Evolutionary conservation across 1,284 basidiomycete species (phyloP).

Genomic region (Tilletiopsis washingtonensis): DNA sequence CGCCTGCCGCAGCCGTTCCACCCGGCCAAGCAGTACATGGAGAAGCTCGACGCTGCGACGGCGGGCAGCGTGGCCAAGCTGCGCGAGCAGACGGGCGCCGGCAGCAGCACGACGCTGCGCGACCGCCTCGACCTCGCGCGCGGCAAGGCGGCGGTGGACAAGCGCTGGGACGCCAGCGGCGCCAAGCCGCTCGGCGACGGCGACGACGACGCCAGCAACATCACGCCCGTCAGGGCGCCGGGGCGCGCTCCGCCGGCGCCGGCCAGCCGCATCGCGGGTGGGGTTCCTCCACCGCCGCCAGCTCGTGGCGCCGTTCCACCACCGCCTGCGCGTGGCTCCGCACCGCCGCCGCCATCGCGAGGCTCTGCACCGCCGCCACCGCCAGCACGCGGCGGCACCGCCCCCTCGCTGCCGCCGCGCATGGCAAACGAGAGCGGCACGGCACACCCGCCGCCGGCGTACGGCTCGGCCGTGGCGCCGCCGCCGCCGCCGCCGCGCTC

Average conservation of each 20-base stretch:
- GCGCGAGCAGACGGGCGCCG: neutral
- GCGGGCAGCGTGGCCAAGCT: neutral
- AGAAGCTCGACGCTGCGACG: neutral
- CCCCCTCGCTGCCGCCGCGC: conserved; percentile 24
- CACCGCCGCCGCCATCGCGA: neutral
- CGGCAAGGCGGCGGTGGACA: neutral
- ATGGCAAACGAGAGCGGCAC: conserved; percentile 32
- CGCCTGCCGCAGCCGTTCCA: neutral
- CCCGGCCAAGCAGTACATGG: neutral
- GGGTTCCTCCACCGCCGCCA: neutral
- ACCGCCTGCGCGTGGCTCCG: neutral
- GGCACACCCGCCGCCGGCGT: conserved; percentile 23
- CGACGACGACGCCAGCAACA: neutral
- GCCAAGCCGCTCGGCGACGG: neutral
- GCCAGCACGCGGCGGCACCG: too few species aligned
- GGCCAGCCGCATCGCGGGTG: neutral
- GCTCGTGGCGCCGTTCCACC: neutral
- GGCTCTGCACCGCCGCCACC: neutral
- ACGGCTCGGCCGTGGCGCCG: conserved; percentile 14
- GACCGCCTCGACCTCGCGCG: neutral
- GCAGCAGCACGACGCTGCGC: neutral
- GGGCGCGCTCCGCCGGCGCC: neutral
- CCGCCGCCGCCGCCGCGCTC: conserved; percentile 3
- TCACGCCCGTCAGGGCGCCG: too few species aligned
- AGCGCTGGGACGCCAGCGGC: neutral